Evolutionary conservation across 352 stramenopile genomes (phyloP).

Genomic region (Phytopythium delawarense): DNA sequence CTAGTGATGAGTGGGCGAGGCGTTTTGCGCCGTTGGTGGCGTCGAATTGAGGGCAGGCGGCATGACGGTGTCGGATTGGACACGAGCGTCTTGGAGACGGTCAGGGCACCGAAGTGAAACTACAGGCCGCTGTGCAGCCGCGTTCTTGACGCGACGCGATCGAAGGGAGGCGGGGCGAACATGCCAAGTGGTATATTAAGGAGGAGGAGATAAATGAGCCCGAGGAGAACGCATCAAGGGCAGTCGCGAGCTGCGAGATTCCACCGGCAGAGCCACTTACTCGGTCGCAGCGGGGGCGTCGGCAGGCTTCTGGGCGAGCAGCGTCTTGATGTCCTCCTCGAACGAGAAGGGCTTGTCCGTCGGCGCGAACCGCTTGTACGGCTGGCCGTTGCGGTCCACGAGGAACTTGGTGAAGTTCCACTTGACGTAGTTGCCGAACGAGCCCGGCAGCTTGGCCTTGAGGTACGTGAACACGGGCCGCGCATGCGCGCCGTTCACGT

Average conservation of each 20-base stretch:
- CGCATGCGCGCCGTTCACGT: constrained; percentile 82
- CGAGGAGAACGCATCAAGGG: background rate
- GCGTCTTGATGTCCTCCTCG: constrained; percentile 69
- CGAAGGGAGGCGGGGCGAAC: no score
- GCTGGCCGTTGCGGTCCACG: constrained; percentile 72
- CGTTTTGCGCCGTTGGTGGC: background rate
- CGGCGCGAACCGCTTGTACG: constrained; percentile 61
- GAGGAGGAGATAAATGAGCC: background rate
- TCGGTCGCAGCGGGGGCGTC: constrained; percentile 1
- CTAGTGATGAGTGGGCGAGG: background rate
- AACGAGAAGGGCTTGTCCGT: constrained; percentile 66
- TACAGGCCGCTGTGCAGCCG: no score
- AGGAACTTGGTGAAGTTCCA: constrained; percentile 90
- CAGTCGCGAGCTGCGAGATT: background rate
- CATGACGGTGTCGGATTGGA: no score
- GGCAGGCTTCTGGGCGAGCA: constrained; percentile 35
- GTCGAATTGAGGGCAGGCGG: no score
- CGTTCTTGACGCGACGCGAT: no score
- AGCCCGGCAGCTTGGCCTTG: constrained; percentile 62
- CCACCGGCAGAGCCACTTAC: background rate
- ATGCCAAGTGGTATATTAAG: background rate
- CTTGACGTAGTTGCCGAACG: constrained; percentile 65
- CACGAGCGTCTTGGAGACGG: no score
- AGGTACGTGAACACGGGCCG: constrained; percentile 84
- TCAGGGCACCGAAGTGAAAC: no score